These are phyloP conservation scores for Candida qinlingensis DNA, from an alignment of 805 yeast genomes.

Conservation along the genomic window DNA sequence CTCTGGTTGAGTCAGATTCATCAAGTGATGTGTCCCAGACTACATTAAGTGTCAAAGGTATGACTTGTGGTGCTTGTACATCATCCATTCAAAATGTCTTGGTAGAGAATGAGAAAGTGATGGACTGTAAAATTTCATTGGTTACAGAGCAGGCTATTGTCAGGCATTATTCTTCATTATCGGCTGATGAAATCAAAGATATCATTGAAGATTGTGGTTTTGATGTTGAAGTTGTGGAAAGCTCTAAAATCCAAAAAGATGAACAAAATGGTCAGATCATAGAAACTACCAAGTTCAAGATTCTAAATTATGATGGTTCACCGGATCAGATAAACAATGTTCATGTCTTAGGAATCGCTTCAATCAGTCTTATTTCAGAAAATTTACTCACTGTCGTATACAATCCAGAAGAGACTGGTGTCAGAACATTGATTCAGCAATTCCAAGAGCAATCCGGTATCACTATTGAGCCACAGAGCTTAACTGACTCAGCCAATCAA, in stretches of 20 bases:
- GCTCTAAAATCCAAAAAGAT: background rate
- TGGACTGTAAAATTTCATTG: constrained; percentile 57
- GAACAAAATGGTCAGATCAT: background rate
- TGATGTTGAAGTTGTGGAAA: constrained; percentile 37
- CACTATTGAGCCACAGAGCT: constrained; percentile 41
- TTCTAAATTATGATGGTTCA: constrained; percentile 4
- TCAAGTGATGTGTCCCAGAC: constrained; percentile 2
- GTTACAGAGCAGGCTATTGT: constrained; percentile 71
- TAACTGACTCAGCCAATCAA: constrained; percentile 47
- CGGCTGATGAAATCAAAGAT: constrained; percentile 34
- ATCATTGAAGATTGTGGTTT: constrained; percentile 76
- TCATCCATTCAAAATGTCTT: constrained; percentile 58
- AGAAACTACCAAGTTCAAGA: constrained; percentile 13
- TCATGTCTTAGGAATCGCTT: constrained; percentile 9
- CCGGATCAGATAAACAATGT: background rate
- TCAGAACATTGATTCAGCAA: constrained; percentile 54
- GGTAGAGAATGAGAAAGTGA: constrained; percentile 44
- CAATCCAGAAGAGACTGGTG: constrained; percentile 49
- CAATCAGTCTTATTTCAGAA: constrained; percentile 1
- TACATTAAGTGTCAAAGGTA: constrained; percentile 15
- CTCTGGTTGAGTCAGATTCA: background rate
- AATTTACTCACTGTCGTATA: constrained; percentile 34
- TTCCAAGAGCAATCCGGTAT: constrained; percentile 2
- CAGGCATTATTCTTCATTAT: constrained; percentile 35
- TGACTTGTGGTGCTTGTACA: constrained; percentile 34